These are phyloP conservation scores for Prillingera fragicola DNA, from an alignment of 1,284 basidiomycete genomes.

Conservation along the genomic window DNA sequence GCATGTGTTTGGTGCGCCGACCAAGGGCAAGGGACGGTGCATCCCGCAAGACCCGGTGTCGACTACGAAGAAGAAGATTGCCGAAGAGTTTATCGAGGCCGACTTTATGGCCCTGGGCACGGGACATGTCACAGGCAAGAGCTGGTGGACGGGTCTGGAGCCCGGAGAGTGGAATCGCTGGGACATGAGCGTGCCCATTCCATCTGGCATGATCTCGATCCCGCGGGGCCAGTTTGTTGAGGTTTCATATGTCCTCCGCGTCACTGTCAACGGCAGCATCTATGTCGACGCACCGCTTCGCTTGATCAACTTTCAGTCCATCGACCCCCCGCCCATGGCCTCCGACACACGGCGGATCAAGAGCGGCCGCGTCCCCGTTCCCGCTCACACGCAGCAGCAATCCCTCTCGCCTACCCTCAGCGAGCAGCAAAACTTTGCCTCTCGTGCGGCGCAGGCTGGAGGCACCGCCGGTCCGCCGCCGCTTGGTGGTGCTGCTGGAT, in stretches of 20 bases:
- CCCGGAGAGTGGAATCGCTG: constrained; percentile 55
- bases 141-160: constrained; percentile 78
- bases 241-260: constrained; percentile 68
- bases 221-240: constrained; percentile 70
- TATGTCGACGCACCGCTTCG: constrained; percentile 45
- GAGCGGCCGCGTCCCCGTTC: neutral
- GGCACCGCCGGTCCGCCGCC: too few relatives aligned
- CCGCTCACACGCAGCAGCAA: too few relatives aligned
- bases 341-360: constrained; percentile 20
- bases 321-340: constrained; percentile 46
- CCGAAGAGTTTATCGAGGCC: constrained; percentile 62
- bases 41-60: constrained; percentile 48
- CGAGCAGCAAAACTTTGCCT: neutral
- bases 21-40: constrained; percentile 43
- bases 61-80: constrained; percentile 53
- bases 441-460: neutral
- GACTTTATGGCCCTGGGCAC: constrained; percentile 55
- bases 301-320: constrained; percentile 47
- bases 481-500: constrained; percentile 1
- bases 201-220: constrained; percentile 68
- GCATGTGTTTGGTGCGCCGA: constrained; percentile 60
- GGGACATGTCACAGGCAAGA: constrained; percentile 67
- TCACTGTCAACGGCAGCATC: constrained; percentile 64
- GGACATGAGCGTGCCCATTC: constrained; percentile 62
- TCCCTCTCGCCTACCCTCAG: constrained; percentile 1